phyloP scores from a whole-genome alignment of 2,329 filamentous ascomycete species.

The Claviceps sorghi region DNA sequence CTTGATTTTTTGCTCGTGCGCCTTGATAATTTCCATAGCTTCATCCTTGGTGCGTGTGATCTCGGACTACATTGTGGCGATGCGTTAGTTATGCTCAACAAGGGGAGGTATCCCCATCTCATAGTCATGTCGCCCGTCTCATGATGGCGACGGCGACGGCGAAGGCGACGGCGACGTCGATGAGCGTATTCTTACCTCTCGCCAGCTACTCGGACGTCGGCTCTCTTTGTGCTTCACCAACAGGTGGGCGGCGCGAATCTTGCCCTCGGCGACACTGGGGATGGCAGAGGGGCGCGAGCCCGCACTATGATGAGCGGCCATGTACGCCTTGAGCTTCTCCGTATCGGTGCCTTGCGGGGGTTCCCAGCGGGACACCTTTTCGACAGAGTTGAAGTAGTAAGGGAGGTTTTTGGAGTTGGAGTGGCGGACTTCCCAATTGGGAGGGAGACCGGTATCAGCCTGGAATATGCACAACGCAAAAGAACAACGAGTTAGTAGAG shows the following conservation, averaged over 20 bases:
- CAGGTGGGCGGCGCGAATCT: constrained; percentile 86
- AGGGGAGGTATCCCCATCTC: background rate
- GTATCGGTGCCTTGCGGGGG: constrained; percentile 77
- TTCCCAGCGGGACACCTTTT: constrained; percentile 90
- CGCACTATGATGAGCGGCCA: constrained; percentile 71
- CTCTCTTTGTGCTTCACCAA: constrained; percentile 88
- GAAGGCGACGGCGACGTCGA: background rate
- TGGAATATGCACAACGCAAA: constrained; percentile 15
- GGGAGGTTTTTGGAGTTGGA: constrained; percentile 97
- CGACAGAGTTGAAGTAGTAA: constrained; percentile 88
- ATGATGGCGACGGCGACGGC: background rate
- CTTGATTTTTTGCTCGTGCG: constrained; percentile 62
- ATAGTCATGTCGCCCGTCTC: background rate
- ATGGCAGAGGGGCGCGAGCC: constrained; percentile 27
- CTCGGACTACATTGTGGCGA: constrained; percentile 35
- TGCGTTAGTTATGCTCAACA: background rate
- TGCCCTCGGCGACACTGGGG: constrained; percentile 44
- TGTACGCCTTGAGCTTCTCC: constrained; percentile 85
- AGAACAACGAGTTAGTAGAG: background rate
- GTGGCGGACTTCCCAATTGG: constrained; percentile 89
- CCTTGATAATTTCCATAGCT: constrained; percentile 61
- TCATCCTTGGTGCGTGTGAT: constrained; percentile 86
- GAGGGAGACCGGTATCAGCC: constrained; percentile 67
- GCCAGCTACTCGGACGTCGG: constrained; percentile 83
- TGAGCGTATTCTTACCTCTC: constrained; percentile 37